These are phyloP conservation scores for Arabis alpina DNA, from an alignment of 345 rosid genomes.

Conservation along the genomic window DNA sequence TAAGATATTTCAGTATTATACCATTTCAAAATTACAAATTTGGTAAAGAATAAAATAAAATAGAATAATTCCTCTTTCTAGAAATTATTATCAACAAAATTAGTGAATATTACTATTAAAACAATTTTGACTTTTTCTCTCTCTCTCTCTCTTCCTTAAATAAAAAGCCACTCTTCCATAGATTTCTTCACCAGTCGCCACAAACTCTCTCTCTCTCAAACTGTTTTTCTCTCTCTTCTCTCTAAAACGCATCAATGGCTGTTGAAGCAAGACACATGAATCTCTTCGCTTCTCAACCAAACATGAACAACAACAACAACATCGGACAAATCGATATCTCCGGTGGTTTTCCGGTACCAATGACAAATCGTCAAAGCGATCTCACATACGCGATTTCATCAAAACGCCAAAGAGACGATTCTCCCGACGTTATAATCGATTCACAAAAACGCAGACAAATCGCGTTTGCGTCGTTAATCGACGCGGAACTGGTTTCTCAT, in stretches of 20 bases:
- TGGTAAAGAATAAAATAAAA: not conserved
- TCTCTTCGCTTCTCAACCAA: slow-evolving; percentile 49
- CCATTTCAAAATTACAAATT: not conserved
- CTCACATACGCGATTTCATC: slow-evolving; percentile 49
- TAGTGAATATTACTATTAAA: no score
- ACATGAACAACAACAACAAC: slow-evolving; percentile 34
- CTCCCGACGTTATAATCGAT: slow-evolving; percentile 34
- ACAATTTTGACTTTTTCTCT: slow-evolving; percentile 29
- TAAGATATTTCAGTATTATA: not conserved
- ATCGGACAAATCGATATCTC: slow-evolving; percentile 45
- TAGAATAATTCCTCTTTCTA: no score
- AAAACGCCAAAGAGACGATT: slow-evolving; percentile 63
- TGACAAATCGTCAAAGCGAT: slow-evolving; percentile 46
- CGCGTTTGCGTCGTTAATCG: slow-evolving; percentile 43
- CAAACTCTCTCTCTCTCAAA: not conserved
- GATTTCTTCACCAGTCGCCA: slow-evolving; percentile 38
- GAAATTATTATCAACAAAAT: no score
- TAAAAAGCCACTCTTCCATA: slow-evolving; percentile 34
- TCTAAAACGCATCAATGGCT: slow-evolving; percentile 50
- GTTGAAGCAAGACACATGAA: slow-evolving; percentile 59
- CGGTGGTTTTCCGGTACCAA: slow-evolving; percentile 38
- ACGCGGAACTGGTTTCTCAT: slow-evolving; percentile 49
- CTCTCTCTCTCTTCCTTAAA: slow-evolving; percentile 37
- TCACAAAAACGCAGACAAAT: slow-evolving; percentile 49
- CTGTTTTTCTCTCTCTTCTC: slow-evolving; percentile 31